Conservation (phyloP, 1,284 basidiomycete genomes). For the Leccinum holopus region DNA sequence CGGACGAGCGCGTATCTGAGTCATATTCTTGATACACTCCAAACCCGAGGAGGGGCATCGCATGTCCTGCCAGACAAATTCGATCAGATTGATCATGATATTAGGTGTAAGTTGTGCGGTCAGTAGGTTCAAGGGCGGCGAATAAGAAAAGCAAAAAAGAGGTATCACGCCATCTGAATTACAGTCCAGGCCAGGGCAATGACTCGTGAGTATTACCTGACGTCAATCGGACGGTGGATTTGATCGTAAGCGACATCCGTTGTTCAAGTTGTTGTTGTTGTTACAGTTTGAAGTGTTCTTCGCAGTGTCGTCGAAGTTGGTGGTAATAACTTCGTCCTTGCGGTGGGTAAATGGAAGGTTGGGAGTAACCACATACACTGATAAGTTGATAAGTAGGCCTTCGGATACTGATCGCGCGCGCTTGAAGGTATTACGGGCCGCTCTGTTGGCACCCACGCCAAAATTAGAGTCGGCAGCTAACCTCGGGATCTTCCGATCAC, state of each 20-base stretch:
- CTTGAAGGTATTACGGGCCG: too few relatives aligned
- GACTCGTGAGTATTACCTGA: conserved; percentile 32
- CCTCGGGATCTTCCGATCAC: too few relatives aligned
- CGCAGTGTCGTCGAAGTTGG: conserved; percentile 10
- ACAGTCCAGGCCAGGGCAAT: neutral
- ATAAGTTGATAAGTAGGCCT: too few relatives aligned
- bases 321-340: neutral
- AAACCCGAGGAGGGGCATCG: conserved; percentile 77
- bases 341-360: too few relatives aligned
- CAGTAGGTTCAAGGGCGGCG: neutral
- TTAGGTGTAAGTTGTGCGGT: neutral
- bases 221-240: conserved; percentile 37
- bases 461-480: too few relatives aligned
- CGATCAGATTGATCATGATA: neutral
- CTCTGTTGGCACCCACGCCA: too few relatives aligned
- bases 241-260: conserved; percentile 29
- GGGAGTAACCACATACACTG: too few relatives aligned
- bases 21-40: conserved; percentile 78
- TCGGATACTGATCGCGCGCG: too few relatives aligned
- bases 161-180: neutral
- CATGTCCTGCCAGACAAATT: conserved; percentile 41
- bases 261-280: neutral
- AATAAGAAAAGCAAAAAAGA: neutral
- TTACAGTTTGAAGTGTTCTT: neutral
- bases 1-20: conserved; percentile 46